Percentiles rank a stretch among this genome's conserved stretches.
Conservation (phyloP, 495 filamentous ascomycete genomes). For the Parmelia sp. region DNA sequence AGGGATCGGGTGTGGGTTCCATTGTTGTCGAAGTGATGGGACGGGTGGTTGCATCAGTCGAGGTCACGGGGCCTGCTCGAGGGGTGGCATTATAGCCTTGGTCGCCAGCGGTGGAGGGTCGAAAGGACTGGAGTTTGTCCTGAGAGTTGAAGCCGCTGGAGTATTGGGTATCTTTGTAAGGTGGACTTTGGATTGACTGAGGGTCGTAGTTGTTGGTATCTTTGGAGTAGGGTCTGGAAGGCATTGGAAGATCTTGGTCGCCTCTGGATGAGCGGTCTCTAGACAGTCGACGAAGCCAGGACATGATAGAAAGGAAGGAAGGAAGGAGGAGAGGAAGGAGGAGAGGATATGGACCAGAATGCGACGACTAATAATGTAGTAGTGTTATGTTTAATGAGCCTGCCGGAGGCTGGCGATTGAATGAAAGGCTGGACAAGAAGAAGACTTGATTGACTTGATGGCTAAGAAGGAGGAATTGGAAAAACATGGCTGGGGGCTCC, state of each 20-base stretch:
- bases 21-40: constrained; percentile 21
- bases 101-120: constrained; percentile 24
- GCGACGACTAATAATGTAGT: background rate
- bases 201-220: constrained; percentile 12
- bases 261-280: constrained; percentile 27
- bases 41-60: background rate
- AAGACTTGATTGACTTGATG: background rate
- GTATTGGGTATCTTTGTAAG: constrained; percentile 31
- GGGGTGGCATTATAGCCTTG: constrained; percentile 21
- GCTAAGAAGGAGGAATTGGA: too few relatives aligned
- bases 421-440: constrained; percentile 2
- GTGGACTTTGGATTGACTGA: constrained; percentile 21
- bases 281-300: constrained; percentile 29
- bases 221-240: constrained; percentile 21
- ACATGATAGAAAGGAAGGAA: constrained; percentile 26
- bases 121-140: constrained; percentile 27
- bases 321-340: constrained; percentile 4
- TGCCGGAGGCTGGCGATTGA: constrained; percentile 13
- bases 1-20: constrained; percentile 38
- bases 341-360: background rate
- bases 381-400: constrained; percentile 8
- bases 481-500: too few relatives aligned
- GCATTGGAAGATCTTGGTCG: constrained; percentile 26
- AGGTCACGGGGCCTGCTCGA: constrained; percentile 6
- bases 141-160: constrained; percentile 26